phyloP scores from a whole-genome alignment of 2,329 filamentous ascomycete species.

The Ophiostoma tasmaniense region DNA sequence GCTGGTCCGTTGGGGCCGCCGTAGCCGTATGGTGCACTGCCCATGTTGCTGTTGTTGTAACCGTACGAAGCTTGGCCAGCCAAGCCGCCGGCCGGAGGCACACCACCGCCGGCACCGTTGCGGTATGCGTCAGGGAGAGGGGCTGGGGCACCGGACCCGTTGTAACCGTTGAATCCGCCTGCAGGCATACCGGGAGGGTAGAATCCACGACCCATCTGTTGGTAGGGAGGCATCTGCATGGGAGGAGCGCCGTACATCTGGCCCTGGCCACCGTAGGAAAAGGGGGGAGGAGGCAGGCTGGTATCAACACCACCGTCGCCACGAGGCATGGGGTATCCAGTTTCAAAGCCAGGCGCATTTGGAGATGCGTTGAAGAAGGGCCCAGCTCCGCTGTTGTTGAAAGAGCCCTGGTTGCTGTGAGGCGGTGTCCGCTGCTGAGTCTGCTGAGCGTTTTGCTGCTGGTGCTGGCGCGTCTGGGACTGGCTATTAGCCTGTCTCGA shows the following conservation, averaged over 20 bases:
- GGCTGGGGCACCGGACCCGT: slow-evolving; percentile 32
- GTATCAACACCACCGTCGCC: slow-evolving; percentile 35
- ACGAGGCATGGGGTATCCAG: slow-evolving; percentile 43
- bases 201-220: slow-evolving; percentile 46
- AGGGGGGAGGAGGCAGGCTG: slow-evolving; percentile 15
- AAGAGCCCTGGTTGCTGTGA: slow-evolving; percentile 13
- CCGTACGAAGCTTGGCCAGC: slow-evolving; percentile 33
- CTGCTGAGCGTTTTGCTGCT: slow-evolving; percentile 32
- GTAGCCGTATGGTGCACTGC: slow-evolving; percentile 34
- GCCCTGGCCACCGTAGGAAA: slow-evolving; percentile 12
- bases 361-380: slow-evolving; percentile 44
- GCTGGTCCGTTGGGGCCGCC: slow-evolving; percentile 36
- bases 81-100: slow-evolving; percentile 30
- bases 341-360: slow-evolving; percentile 42
- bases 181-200: slow-evolving; percentile 48
- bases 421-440: slow-evolving; percentile 27
- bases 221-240: slow-evolving; percentile 40
- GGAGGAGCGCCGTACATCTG: slow-evolving; percentile 25
- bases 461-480: slow-evolving; percentile 23
- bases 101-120: slow-evolving; percentile 39
- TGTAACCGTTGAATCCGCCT: slow-evolving; percentile 39
- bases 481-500: slow-evolving; percentile 45
- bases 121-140: slow-evolving; percentile 45
- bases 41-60: slow-evolving; percentile 40
- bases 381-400: slow-evolving; percentile 25